A percentile compares a stretch with the other conserved stretches of the same genome.
Conservation (phyloP, 208 protist species). For the Leishmania tropica region DNA sequence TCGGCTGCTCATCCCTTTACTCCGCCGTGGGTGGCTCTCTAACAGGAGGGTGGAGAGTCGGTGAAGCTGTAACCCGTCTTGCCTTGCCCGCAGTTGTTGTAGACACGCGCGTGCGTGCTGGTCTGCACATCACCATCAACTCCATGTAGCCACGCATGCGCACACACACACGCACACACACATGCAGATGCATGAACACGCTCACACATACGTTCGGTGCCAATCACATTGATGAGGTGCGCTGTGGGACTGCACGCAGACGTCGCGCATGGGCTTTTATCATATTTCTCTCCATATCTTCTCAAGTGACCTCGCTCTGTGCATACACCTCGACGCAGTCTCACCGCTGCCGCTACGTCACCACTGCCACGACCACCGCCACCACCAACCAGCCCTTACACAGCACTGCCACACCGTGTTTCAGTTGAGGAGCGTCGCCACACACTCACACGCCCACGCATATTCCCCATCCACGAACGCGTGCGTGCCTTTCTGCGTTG, state of each 20-base stretch:
- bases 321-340: not conserved
- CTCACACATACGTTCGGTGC: not conserved
- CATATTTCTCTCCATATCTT: not conserved
- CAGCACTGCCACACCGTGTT: too few relatives aligned
- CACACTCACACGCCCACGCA: not conserved
- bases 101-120: not conserved
- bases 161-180: not conserved
- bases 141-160: not conserved
- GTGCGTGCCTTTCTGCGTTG: not conserved
- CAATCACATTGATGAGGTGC: not conserved
- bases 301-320: not conserved
- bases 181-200: not conserved
- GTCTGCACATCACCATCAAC: not conserved
- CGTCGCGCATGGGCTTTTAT: too few relatives aligned
- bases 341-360: not conserved
- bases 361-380: not conserved
- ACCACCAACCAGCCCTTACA: not conserved
- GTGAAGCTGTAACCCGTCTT: not conserved
- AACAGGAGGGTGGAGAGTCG: not conserved
- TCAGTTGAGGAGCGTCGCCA: not conserved
- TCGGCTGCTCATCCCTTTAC: not conserved
- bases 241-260: not conserved
- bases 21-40: not conserved
- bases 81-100: not conserved
- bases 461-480: not conserved